A percentile compares a stretch with the other conserved stretches of the same genome.
Conservation (phyloP, 2,329 filamentous ascomycete species). For the Periglandula ipomoeae region DNA sequence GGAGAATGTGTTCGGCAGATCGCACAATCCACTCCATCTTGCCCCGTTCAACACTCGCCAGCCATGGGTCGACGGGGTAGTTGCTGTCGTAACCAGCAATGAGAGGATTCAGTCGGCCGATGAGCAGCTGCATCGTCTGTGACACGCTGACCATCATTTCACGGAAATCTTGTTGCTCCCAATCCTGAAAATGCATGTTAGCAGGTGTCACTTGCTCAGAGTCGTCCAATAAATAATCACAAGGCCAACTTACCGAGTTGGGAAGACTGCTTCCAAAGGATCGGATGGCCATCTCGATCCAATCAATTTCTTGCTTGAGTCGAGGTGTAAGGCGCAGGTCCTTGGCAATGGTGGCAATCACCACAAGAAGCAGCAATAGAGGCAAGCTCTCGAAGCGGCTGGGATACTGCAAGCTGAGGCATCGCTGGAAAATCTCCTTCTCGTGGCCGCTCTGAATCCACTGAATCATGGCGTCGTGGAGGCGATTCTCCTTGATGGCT, state of each 20-base stretch:
- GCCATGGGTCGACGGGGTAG: constrained; percentile 30
- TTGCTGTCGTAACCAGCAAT: constrained; percentile 24
- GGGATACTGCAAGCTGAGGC: constrained; percentile 28
- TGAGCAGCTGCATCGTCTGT: constrained; percentile 29
- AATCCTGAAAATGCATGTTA: constrained; percentile 23
- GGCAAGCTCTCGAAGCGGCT: constrained; percentile 44
- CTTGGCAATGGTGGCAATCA: constrained; percentile 54
- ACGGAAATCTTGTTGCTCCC: constrained; percentile 26
- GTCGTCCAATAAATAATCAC: too few species aligned
- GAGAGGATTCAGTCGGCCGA: constrained; percentile 25
- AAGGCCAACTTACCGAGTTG: constrained; percentile 38
- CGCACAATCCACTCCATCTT: constrained; percentile 31
- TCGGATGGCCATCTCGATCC: constrained; percentile 52
- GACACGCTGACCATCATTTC: constrained; percentile 30
- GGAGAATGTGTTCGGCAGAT: constrained; percentile 26
- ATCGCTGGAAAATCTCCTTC: constrained; percentile 50
- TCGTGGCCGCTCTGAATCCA: constrained; percentile 58
- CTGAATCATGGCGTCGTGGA: constrained; percentile 54
- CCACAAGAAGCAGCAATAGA: constrained; percentile 53
- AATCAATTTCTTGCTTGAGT: constrained; percentile 46
- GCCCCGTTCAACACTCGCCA: constrained; percentile 26
- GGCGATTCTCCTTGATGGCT: constrained; percentile 51
- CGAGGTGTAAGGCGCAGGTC: constrained; percentile 43
- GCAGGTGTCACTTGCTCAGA: too few species aligned
- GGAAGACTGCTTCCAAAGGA: constrained; percentile 40